Percentiles rank a stretch among this genome's conserved stretches.
Conservation (phyloP, 345 rosid species). For the Cochlearia excelsa region DNA sequence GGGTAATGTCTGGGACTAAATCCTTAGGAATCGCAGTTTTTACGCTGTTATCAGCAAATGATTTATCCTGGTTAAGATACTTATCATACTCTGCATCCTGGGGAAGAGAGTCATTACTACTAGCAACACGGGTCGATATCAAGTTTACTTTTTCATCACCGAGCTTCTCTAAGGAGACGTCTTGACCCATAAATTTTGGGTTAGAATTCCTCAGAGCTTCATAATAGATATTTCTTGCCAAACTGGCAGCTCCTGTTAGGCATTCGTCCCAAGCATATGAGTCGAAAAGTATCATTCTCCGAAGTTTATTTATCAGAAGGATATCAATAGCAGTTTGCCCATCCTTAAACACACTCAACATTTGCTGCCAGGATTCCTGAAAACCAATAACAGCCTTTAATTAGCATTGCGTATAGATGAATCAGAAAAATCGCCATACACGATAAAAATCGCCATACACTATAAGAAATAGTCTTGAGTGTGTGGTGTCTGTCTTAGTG, state of each 20-base stretch:
- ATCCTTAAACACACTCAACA: slow-evolving; percentile 42
- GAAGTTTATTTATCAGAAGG: slow-evolving; percentile 75
- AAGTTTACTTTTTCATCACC: slow-evolving; percentile 44
- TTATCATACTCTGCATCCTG: slow-evolving; percentile 30
- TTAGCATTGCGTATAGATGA: slow-evolving; percentile 8
- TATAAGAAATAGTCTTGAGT: no score
- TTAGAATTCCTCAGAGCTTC: slow-evolving; percentile 38
- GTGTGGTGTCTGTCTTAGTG: no score
- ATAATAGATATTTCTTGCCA: slow-evolving; percentile 40
- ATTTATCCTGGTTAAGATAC: slow-evolving; percentile 23
- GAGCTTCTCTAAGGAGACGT: slow-evolving; percentile 50
- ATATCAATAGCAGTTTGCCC: slow-evolving; percentile 68
- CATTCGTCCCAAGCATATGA: slow-evolving; percentile 86
- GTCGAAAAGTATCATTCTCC: slow-evolving; percentile 67
- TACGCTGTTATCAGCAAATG: slow-evolving; percentile 28
- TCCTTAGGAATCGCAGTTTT: slow-evolving; percentile 33
- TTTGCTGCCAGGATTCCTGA: slow-evolving; percentile 63
- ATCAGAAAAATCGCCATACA: slow-evolving; percentile 10
- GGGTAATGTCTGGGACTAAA: slow-evolving; percentile 35
- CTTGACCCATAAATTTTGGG: slow-evolving; percentile 41
- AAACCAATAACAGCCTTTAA: slow-evolving; percentile 23
- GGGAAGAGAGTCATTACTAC: slow-evolving; percentile 43
- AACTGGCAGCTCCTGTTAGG: slow-evolving; percentile 56
- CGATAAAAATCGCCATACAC: slow-evolving; percentile 3
- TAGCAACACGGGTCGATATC: slow-evolving; percentile 37